Conservation (phyloP, 495 filamentous ascomycete genomes). For the Thozetella sp. region DNA sequence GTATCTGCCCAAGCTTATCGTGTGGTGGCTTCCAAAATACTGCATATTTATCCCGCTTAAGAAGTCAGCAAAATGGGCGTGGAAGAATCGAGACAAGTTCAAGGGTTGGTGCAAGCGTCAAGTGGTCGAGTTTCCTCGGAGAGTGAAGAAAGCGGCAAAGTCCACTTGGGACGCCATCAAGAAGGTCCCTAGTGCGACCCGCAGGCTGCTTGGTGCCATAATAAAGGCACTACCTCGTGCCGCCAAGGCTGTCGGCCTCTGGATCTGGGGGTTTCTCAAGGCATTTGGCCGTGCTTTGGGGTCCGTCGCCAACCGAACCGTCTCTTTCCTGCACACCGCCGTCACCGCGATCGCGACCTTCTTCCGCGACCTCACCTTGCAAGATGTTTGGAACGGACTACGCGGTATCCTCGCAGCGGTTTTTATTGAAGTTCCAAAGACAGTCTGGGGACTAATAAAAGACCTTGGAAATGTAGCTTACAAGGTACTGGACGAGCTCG, state of each 20-base stretch:
- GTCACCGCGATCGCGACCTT: constrained; percentile 30
- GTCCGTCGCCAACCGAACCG: constrained; percentile 19
- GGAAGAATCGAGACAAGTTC: constrained; percentile 21
- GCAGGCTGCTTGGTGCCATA: constrained; percentile 15
- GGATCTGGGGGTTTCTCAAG: constrained; percentile 32
- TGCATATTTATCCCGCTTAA: constrained; percentile 22
- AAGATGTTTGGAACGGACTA: constrained; percentile 37
- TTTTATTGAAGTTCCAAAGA: constrained; percentile 30
- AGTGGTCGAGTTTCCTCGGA: constrained; percentile 19
- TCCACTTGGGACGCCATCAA: constrained; percentile 10
- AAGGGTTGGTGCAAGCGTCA: constrained; percentile 23
- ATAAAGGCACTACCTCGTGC: constrained; percentile 29
- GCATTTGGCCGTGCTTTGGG: constrained; percentile 22
- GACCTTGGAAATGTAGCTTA: constrained; percentile 18
- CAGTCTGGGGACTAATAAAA: constrained; percentile 22
- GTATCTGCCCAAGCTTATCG: constrained; percentile 24
- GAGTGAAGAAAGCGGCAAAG: constrained; percentile 17
- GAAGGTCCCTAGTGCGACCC: constrained; percentile 12
- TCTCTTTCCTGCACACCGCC: constrained; percentile 36
- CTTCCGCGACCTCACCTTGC: constrained; percentile 36
- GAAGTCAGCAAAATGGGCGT: constrained; percentile 19
- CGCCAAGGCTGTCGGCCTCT: constrained; percentile 20
- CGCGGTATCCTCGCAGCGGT: constrained; percentile 24
- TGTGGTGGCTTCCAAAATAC: constrained; percentile 29
- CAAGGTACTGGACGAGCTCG: constrained; percentile 23